Percentiles rank a stretch among this genome's conserved stretches.
phyloP scores from a whole-genome alignment of 73 alveolate species.

The Strombidium stylifer region DNA sequence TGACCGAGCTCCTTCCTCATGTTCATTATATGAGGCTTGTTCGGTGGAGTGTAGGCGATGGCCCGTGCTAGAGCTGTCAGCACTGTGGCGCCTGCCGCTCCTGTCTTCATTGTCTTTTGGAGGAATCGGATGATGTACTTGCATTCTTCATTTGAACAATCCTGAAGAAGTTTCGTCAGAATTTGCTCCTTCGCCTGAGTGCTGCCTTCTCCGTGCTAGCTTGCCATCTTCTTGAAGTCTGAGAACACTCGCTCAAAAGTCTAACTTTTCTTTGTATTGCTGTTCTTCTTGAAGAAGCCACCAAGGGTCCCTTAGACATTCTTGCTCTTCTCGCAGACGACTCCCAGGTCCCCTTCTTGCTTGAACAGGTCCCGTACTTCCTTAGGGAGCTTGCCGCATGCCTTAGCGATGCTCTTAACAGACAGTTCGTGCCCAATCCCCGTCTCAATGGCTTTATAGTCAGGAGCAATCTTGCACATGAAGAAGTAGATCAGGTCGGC shows the following conservation, averaged over 20 bases:
- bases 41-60: slow-evolving; percentile 61
- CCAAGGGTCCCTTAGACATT: slow-evolving; percentile 78
- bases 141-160: slow-evolving; percentile 87
- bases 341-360: slow-evolving; percentile 95
- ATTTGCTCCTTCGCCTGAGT: slow-evolving; percentile 77
- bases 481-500: slow-evolving; percentile 83
- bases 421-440: slow-evolving; percentile 94
- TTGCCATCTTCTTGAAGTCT: slow-evolving; percentile 56
- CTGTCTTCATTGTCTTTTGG: slow-evolving; percentile 92
- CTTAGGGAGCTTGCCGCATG: slow-evolving; percentile 83
- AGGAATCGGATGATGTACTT: slow-evolving; percentile 92
- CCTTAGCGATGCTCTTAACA: slow-evolving; percentile 84
- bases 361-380: slow-evolving; percentile 78
- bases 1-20: slow-evolving; percentile 42
- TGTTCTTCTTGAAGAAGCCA: slow-evolving; percentile 73
- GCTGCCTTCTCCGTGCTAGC: slow-evolving; percentile 77
- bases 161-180: slow-evolving; percentile 76
- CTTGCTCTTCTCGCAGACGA: slow-evolving; percentile 92
- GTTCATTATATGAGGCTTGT: slow-evolving; percentile 40
- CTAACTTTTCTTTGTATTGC: slow-evolving; percentile 23
- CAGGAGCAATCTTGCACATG: slow-evolving; percentile 94
- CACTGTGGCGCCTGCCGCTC: slow-evolving; percentile 97
- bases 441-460: slow-evolving; percentile 92
- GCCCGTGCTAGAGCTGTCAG: slow-evolving; percentile 92
- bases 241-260: slow-evolving; percentile 54